Evolutionary conservation across 345 rosid species (phyloP).

Genomic region (Citrus trifoliata): DNA sequence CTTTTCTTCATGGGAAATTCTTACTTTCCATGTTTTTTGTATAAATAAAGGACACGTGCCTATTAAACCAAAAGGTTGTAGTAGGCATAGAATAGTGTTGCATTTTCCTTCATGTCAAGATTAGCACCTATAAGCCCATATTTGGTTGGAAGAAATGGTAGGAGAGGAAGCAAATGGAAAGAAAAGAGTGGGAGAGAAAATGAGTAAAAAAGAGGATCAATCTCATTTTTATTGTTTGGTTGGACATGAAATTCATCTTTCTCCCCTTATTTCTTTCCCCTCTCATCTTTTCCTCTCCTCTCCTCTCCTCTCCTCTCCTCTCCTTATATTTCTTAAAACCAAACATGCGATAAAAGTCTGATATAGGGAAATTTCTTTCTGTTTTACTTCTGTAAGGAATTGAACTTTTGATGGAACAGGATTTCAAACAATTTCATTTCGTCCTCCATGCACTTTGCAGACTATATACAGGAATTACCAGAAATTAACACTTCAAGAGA

Average conservation of each 20-base stretch:
- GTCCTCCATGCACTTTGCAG: conserved; percentile 39
- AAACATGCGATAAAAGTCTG: too few relatives aligned
- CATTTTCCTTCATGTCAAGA: not conserved
- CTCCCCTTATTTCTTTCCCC: too few relatives aligned
- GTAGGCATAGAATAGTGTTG: not conserved
- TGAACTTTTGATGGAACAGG: not conserved
- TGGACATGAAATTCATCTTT: too few relatives aligned
- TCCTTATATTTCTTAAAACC: too few relatives aligned
- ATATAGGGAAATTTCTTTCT: not conserved
- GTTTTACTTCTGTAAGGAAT: not conserved
- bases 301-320: too few relatives aligned
- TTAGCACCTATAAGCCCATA: not conserved
- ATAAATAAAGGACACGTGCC: not conserved
- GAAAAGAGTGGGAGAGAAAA: too few relatives aligned
- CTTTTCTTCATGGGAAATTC: not conserved
- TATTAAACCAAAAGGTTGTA: not conserved
- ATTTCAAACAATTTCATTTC: not conserved
- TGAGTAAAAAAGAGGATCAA: too few relatives aligned
- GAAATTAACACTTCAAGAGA: conserved; percentile 95
- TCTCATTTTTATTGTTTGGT: too few relatives aligned
- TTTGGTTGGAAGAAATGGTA: too few relatives aligned
- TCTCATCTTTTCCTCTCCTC: too few relatives aligned
- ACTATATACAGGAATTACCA: conserved; percentile 96
- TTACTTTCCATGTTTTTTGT: not conserved
- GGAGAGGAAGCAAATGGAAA: too few relatives aligned